Percentiles rank a stretch among this genome's conserved stretches.
phyloP scores from a whole-genome alignment of 2,329 filamentous ascomycete species.

The Myotisia sp. region DNA sequence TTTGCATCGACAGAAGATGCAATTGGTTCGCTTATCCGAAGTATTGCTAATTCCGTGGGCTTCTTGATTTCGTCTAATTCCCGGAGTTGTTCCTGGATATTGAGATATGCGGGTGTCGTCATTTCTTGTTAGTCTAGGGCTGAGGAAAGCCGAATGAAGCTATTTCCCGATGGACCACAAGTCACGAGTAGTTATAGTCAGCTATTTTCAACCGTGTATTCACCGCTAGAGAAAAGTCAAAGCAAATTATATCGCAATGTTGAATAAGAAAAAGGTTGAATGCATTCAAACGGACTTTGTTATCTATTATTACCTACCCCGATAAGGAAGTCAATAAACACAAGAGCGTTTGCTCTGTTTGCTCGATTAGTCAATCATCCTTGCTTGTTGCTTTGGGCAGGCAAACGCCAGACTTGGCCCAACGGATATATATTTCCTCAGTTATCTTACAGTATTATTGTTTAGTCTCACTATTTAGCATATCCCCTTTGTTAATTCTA shows the following conservation, averaged over 20 bases:
- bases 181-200: too few relatives aligned
- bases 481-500: neutral
- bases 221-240: neutral
- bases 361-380: neutral
- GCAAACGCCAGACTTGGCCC: too few relatives aligned
- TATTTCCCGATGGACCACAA: too few relatives aligned
- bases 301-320: too few relatives aligned
- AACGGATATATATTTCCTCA: too few relatives aligned
- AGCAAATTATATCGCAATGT: too few relatives aligned
- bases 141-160: neutral
- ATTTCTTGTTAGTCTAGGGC: neutral
- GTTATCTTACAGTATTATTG: neutral
- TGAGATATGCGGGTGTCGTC: neutral
- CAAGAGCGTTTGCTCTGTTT: neutral
- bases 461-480: neutral
- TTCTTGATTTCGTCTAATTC: conserved; percentile 35
- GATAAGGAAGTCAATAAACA: neutral
- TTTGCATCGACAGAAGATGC: conserved; percentile 30
- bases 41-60: conserved; percentile 53
- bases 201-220: too few relatives aligned
- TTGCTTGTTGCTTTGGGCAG: too few relatives aligned
- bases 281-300: too few relatives aligned
- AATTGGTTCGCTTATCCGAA: conserved; percentile 63
- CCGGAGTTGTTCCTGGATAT: conserved; percentile 33
- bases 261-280: too few relatives aligned